These are phyloP conservation scores for Lentinula edodes DNA, from an alignment of 768 basidiomycete species.

Conservation along the genomic window DNA sequence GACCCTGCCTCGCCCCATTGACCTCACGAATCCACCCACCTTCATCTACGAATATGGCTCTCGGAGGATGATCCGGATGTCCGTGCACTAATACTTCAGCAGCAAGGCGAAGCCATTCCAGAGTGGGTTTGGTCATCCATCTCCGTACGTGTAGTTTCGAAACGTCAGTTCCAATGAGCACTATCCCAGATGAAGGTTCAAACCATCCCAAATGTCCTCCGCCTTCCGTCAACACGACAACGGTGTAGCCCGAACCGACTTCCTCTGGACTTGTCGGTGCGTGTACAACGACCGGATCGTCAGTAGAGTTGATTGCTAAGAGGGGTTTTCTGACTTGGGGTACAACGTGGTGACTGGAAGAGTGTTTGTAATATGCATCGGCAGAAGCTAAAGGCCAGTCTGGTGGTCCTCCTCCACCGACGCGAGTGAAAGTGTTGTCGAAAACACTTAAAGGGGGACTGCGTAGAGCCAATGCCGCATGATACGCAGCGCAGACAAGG, in stretches of 20 bases:
- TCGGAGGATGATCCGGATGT: background rate
- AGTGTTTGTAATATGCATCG: conserved; percentile 42
- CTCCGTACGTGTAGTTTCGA: conserved; percentile 19
- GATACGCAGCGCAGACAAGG: conserved; percentile 24
- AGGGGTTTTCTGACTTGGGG: conserved; percentile 42
- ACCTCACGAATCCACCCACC: conserved; percentile 9
- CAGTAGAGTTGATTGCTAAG: conserved; percentile 43
- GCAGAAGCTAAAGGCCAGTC: conserved; percentile 22
- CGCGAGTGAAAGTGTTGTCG: conserved; percentile 38
- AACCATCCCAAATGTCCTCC: conserved; percentile 62
- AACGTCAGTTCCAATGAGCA: background rate
- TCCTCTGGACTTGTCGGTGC: conserved; percentile 10
- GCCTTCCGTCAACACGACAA: conserved; percentile 33
- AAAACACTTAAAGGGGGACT: conserved; percentile 30
- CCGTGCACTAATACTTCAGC: conserved; percentile 26
- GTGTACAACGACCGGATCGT: conserved; percentile 47
- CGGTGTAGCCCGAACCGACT: conserved; percentile 27
- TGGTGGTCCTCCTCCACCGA: conserved; percentile 40
- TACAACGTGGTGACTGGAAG: conserved; percentile 38
- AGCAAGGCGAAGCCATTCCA: conserved; percentile 41
- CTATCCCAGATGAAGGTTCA: conserved; percentile 19
- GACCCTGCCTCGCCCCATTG: conserved; percentile 17
- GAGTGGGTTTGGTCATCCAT: conserved; percentile 42
- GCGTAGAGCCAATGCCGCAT: conserved; percentile 23
- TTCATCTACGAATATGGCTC: conserved; percentile 1